A percentile compares a stretch with the other conserved stretches of the same genome.
Conservation (phyloP, 257 asterid species). For the Solanum pinnatisectum region DNA sequence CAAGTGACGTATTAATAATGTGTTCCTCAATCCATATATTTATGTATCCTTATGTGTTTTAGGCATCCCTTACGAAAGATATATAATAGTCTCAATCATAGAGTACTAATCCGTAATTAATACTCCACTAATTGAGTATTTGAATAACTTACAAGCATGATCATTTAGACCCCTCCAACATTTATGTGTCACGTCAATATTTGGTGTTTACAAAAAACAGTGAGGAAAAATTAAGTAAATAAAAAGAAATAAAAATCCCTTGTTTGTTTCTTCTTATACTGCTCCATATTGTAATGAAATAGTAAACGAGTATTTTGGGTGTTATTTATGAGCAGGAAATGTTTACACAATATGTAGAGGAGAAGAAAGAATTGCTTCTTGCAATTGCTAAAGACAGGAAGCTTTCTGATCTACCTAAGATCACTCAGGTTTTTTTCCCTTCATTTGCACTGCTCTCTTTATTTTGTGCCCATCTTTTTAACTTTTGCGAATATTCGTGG, state of each 20-base stretch:
- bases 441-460: background rate
- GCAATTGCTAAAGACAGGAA: slow-evolving; percentile 36
- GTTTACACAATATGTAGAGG: slow-evolving; percentile 39
- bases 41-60: too few species aligned
- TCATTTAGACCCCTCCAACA: rapidly evolving
- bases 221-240: too few species aligned
- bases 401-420: slow-evolving; percentile 49
- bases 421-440: slow-evolving; percentile 38
- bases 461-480: background rate
- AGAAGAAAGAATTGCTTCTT: slow-evolving; percentile 52
- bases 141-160: background rate
- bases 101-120: background rate
- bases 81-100: too few species aligned
- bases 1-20: too few species aligned
- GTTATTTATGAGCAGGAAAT: slow-evolving; percentile 32
- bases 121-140: background rate
- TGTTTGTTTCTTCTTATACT: background rate
- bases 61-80: background rate
- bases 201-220: too few species aligned
- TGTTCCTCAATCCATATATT: background rate
- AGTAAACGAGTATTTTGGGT: background rate
- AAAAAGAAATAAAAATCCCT: background rate
- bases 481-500: background rate
- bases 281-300: background rate
- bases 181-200: background rate